Base-by-base conservation (phyloP, 306 rosid genomes). In the Canavalia ensiformis region DNA sequence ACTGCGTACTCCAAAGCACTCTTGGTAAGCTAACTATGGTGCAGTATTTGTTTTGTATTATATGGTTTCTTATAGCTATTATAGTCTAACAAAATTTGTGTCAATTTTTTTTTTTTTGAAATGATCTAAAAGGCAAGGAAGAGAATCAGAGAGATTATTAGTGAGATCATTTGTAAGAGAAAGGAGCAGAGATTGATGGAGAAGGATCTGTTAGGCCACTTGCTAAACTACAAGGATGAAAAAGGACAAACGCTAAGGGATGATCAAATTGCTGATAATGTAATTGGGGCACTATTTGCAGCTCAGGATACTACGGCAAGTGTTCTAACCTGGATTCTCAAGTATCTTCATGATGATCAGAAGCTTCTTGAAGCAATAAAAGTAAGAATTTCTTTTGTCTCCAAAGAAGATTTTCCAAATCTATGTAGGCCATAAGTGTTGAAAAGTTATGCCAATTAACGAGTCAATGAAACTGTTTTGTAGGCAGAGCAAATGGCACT, bases 261-360 rank as follows among this genome's bases (percentile, higher is more conserved):
- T 59, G 92, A 90, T 7, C 92, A 95, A 83, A 90, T 92, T n/a
- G 89, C 95, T n/a, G 98, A 95, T 86, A 95, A 95, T 80, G 84
- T 91, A 25, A 91, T 92, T 67, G 98, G 98, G 49, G 97, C 92
- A 10, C 81, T 95, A 45, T 95, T 95, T 84, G 98, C 98, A 11
- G 98, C 98, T 49, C 97, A 92, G 74, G 98, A 95, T 84, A 95
- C 98, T 29, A 95, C 97, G 44, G 98, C 98, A 6, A 95, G 95
- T 87, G 90, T 77, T 41, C 84, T 92, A 12, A 95, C 98, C 7
- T 95, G 98, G 98, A 89, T 92, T 68, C 97, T 95, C 80, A 95
- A 90, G 81, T 95, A 90, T 62, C 95, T 95, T 79, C 89, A 95
- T 63, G 97, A 95, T 69, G 86, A 92, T 81, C 93, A 63, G 57